phyloP scores from a whole-genome alignment of 805 yeast genomes.

The Ogataea methylovora region DNA sequence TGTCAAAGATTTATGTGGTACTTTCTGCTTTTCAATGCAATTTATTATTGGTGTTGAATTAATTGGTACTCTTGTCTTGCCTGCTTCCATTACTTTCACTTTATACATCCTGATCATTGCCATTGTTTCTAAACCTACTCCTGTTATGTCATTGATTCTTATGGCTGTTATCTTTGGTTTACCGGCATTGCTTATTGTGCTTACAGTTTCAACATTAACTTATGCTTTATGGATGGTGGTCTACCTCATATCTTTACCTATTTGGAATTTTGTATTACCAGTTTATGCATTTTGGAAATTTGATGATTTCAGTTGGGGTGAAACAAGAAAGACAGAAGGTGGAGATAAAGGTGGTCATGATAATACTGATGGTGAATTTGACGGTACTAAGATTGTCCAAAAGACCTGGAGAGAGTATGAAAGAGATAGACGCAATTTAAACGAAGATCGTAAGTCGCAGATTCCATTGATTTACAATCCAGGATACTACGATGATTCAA shows the following conservation, averaged over 20 bases:
- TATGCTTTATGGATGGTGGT: slow-evolving; percentile 75
- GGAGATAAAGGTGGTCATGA: slow-evolving; percentile 65
- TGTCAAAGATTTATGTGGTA: slow-evolving; percentile 86
- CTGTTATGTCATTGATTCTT: slow-evolving; percentile 65
- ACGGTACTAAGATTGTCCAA: slow-evolving; percentile 84
- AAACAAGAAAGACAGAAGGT: slow-evolving; percentile 72
- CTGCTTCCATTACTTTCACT: slow-evolving; percentile 81
- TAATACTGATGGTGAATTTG: slow-evolving; percentile 74
- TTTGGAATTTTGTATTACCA: slow-evolving; percentile 90
- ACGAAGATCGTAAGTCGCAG: slow-evolving; percentile 7
- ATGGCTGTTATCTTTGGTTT: slow-evolving; percentile 76
- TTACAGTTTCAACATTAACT: slow-evolving; percentile 68
- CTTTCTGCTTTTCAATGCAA: slow-evolving; percentile 93
- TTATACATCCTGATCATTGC: slow-evolving; percentile 70
- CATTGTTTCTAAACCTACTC: slow-evolving; percentile 66
- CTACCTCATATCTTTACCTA: slow-evolving; percentile 76
- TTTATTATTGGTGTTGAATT: slow-evolving; percentile 79
- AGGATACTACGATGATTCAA: slow-evolving; percentile 9
- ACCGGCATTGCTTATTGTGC: slow-evolving; percentile 74
- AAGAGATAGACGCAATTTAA: slow-evolving; percentile 38
- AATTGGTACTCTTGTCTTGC: slow-evolving; percentile 81
- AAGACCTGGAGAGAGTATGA: slow-evolving; percentile 94
- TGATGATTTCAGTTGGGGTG: slow-evolving; percentile 97
- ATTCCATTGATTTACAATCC: slow-evolving; percentile 21
- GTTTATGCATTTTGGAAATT: slow-evolving; percentile 88